phyloP scores from a whole-genome alignment of 169 alveolate genomes.

The Blepharisma undulans region DNA sequence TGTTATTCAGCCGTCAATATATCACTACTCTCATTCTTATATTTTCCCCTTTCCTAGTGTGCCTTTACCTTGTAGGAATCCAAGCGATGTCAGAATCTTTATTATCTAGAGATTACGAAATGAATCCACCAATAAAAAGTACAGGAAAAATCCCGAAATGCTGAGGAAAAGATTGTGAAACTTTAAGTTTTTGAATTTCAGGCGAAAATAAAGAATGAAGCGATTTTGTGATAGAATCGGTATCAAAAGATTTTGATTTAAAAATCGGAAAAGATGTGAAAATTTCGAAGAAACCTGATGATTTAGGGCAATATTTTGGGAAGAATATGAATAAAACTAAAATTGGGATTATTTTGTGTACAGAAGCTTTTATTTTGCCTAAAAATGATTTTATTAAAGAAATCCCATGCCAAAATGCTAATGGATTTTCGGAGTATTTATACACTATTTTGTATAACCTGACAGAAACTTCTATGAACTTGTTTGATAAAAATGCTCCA shows the following conservation, averaged over 20 bases:
- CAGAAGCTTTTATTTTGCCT: neutral
- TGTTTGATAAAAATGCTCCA: conserved; percentile 2
- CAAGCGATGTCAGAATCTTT: neutral
- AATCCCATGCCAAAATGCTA: conserved; percentile 17
- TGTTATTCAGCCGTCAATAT: neutral
- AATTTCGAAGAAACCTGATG: neutral
- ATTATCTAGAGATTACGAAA: neutral
- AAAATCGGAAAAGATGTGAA: conserved; percentile 15
- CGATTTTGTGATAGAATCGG: neutral
- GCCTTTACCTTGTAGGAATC: neutral
- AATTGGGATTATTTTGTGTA: conserved; percentile 34
- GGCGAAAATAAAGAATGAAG: conserved; percentile 20
- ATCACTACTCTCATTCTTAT: neutral
- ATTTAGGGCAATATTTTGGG: neutral
- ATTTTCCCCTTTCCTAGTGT: neutral
- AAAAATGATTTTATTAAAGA: neutral
- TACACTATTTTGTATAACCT: conserved; percentile 15
- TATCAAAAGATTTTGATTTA: neutral
- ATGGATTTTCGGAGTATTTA: neutral
- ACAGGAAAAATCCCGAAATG: conserved; percentile 30
- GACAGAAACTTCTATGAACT: neutral
- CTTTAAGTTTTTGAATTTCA: conserved; percentile 21
- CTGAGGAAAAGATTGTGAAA: conserved; percentile 4
- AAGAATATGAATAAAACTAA: conserved; percentile 7
- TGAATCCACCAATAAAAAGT: neutral